Base-by-base conservation (phyloP, 2,329 filamentous ascomycete genomes). In the Cercospora nicotianae region DNA sequence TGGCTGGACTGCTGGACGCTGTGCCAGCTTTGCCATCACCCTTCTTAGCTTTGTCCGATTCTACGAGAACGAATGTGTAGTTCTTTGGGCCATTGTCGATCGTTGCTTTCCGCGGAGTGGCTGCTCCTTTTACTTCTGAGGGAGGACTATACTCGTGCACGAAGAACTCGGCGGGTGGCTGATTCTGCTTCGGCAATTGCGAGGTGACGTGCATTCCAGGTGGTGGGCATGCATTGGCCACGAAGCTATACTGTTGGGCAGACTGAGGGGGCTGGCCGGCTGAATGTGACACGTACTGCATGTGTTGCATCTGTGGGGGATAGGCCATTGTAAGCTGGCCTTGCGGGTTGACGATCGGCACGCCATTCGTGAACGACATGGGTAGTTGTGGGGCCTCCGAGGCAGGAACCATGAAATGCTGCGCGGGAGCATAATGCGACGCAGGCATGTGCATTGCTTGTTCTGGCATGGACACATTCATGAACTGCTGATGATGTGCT, bases 121-220 rank as follows among this genome's bases (percentile, higher is more conserved):
- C 71, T n/a, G 73, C 70, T 23, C 73, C 71, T 55, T 79, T 81
- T 4, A 77, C 69, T n/a, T 78, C 78, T 16, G 80, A 77, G 20
- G 83, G 82, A 23, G 83, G 82, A 31, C 75, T 79, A 72, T 84
- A 84, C 69, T 84, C 80, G 62, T 84, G 82, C 18, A 83, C 80
- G 30, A 82, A 77, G 62, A 83, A 79, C 55, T 80, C 79, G 5
- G 72, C 31, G 18, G 69, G 60, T 12, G 72, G 73, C 36, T 74
- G 70, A 23, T 77, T 28, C 70, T 78, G 60, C 55, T 76, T 75
- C 18, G 70, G 72, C 26, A 68, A 61, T 30, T 75, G 75, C 72
- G 72, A 78, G 75, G 63, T 73, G 5, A 74, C 69, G 23, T 73
- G 71, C 31, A 72, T 39, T 5, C 67, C 67, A 18, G 73, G 63